Evolutionary conservation across 768 basidiomycete genomes (phyloP).

Genomic region (Russula virescens): DNA sequence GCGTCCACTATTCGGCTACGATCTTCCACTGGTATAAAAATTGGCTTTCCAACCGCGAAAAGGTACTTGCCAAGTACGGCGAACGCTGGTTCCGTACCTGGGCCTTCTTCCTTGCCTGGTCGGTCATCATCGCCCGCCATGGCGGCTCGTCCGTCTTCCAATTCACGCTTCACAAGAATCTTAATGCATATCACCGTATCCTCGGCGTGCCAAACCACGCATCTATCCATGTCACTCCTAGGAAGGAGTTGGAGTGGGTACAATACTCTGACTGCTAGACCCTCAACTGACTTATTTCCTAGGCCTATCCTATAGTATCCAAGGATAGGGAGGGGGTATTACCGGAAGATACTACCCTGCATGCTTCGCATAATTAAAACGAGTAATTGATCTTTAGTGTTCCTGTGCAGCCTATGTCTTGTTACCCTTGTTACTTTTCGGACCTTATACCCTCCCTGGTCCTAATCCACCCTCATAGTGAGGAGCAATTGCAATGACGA

Average conservation of each 20-base stretch:
- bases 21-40: slow-evolving; percentile 93
- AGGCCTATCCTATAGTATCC: slow-evolving; percentile 8
- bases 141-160: slow-evolving; percentile 93
- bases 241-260: slow-evolving; percentile 46
- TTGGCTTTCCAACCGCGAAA: slow-evolving; percentile 92
- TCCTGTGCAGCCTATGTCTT: background rate
- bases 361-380: background rate
- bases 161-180: slow-evolving; percentile 95
- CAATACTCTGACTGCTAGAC: too few species aligned
- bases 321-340: background rate
- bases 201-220: slow-evolving; percentile 76
- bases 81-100: slow-evolving; percentile 93
- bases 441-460: background rate
- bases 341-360: background rate
- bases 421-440: background rate
- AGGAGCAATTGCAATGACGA: background rate
- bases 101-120: slow-evolving; percentile 95
- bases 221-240: slow-evolving; percentile 67
- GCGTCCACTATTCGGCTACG: slow-evolving; percentile 94
- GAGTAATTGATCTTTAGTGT: background rate
- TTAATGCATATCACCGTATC: slow-evolving; percentile 91
- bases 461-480: background rate
- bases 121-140: slow-evolving; percentile 80
- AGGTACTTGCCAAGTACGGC: slow-evolving; percentile 84
- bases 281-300: background rate